A percentile compares a stretch with the other conserved stretches of the same genome.
These are phyloP conservation scores for Kwoniella bestiolae DNA, from an alignment of 768 basidiomycete species.

Conservation along the genomic window DNA sequence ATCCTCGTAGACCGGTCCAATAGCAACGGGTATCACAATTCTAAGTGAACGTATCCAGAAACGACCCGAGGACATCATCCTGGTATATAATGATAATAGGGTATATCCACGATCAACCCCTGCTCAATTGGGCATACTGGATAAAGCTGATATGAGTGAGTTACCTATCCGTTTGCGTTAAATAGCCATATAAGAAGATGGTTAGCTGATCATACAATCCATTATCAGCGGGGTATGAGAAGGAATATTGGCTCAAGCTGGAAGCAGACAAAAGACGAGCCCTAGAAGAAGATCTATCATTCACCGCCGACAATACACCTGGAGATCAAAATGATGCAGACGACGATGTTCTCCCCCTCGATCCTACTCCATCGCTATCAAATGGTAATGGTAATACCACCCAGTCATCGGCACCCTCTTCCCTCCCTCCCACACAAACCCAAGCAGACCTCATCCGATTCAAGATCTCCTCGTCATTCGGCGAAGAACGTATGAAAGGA, in stretches of 20 bases:
- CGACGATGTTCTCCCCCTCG: background rate
- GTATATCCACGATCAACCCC: slow-evolving; percentile 20
- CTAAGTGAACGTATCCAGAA: slow-evolving; percentile 30
- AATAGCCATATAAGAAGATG: background rate
- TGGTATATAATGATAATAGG: slow-evolving; percentile 28
- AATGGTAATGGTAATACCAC: background rate
- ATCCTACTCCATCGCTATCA: no score
- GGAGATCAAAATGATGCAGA: background rate
- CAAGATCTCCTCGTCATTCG: background rate
- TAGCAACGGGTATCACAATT: slow-evolving; percentile 19
- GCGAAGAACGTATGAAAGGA: slow-evolving; percentile 14
- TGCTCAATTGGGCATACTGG: slow-evolving; percentile 12
- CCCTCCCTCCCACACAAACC: background rate
- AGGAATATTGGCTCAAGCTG: slow-evolving; percentile 15
- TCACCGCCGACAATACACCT: background rate
- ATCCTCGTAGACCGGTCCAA: slow-evolving; percentile 15
- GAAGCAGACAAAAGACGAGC: slow-evolving; percentile 12
- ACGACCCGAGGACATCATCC: slow-evolving; percentile 28
- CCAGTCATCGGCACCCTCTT: background rate
- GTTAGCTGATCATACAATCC: background rate
- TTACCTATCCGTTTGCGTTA: background rate
- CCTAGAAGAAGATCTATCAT: background rate
- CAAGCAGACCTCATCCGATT: slow-evolving; percentile 1
- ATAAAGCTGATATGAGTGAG: slow-evolving; percentile 25
- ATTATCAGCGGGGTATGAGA: slow-evolving; percentile 20